Base-by-base conservation (phyloP, 192 early-diverging fungal species). In the Dissophora ornata region DNA sequence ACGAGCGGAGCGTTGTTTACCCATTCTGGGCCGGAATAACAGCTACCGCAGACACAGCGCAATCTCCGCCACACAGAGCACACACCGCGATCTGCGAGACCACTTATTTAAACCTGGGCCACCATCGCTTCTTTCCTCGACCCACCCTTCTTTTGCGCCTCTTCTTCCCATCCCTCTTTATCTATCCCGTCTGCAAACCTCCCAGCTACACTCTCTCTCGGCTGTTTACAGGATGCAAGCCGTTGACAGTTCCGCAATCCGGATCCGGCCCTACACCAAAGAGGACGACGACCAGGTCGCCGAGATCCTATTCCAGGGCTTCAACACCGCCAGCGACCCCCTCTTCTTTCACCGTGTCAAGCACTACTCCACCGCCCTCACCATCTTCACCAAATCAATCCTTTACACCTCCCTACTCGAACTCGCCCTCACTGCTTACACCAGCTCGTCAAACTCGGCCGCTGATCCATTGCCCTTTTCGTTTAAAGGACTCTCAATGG, bases 211-310 rank as follows among this genome's bases (percentile, higher is more conserved):
- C n/a, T n/a, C n/a, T n/a, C n/a, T n/a, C n/a, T n/a, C n/a, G n/a
- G n/a, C n/a, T n/a, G n/a, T n/a, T n/a, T n/a, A n/a, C n/a, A n/a
- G n/a, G n/a, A n/a, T 46, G 22, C 13, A 2, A 30, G 22, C 12
- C 22, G 48, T 77, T 24, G 59, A 67, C 59, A 55, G 51, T 22
- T 42, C 44, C 2, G 73, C 45, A 9, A 67, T 77, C 29, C 53
- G 33, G 51, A 57, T 67, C 65, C 25, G 73, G 42, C 65, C 73
- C 9, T 77, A 67, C 16, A 34, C 5, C 45, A 24, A 33, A 19
- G 58, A 62, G 7, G 73, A 77, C 34, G 2, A 60, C 8, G 73
- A 67, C 11, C 73, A 77, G 46, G 73, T 77, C 53, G 11, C 46
- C 16, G n/a, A 44, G 34, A 62, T 62, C 46, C 51, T 77, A 3